phyloP scores from a whole-genome alignment of 441 rosid species.

The Pelargonium exstipulatum region DNA sequence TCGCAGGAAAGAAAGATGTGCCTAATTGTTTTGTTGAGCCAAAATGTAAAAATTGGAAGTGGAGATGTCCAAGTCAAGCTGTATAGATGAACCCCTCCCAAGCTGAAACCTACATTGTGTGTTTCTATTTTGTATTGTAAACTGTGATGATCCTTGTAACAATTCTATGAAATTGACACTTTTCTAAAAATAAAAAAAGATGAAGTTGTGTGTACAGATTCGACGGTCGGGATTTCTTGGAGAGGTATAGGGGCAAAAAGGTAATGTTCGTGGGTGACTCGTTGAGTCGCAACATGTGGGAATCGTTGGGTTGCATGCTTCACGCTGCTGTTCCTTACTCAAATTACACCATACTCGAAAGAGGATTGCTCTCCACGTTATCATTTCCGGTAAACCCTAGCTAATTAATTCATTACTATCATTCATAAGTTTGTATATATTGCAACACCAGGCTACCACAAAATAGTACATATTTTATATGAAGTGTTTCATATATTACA shows the following conservation, averaged over 20 bases:
- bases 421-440: neutral
- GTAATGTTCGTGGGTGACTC: constrained; percentile 54
- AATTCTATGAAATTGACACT: too few species aligned
- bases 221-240: constrained; percentile 36
- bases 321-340: constrained; percentile 34
- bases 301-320: constrained; percentile 43
- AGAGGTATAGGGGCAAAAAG: constrained; percentile 36
- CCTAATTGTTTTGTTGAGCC: too few species aligned
- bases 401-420: neutral
- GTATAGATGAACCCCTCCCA: too few species aligned
- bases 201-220: constrained; percentile 25
- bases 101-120: too few species aligned
- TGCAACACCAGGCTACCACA: neutral
- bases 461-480: too few species aligned
- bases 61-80: too few species aligned
- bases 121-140: too few species aligned
- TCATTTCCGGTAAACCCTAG: constrained; percentile 34
- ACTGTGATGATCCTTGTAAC: too few species aligned
- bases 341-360: constrained; percentile 17
- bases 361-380: constrained; percentile 27
- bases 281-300: constrained; percentile 50
- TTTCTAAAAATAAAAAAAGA: too few species aligned
- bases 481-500: too few species aligned
- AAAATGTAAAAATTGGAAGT: too few species aligned
- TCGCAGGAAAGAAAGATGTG: too few species aligned